Evolutionary conservation across 108 stramenopile species (phyloP).

Genomic region (Nitzschia inconspicua): DNA sequence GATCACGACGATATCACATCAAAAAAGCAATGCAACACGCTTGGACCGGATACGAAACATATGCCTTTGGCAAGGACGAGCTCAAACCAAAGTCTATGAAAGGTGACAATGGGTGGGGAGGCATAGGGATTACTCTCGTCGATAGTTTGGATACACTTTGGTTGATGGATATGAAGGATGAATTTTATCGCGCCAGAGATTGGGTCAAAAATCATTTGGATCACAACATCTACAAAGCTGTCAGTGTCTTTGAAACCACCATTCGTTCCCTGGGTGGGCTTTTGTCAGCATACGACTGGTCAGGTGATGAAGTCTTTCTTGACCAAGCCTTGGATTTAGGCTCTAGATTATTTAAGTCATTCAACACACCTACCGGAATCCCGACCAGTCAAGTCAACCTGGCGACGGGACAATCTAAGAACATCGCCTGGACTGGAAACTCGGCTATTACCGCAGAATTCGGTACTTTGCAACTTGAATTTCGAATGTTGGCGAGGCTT

Average conservation of each 20-base stretch:
- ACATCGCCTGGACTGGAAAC: conserved; percentile 52
- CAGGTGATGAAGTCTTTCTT: conserved; percentile 61
- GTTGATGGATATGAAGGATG: conserved; percentile 94
- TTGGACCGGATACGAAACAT: conserved; percentile 65
- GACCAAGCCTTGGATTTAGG: conserved; percentile 80
- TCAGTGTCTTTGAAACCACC: conserved; percentile 97
- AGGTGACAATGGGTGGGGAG: conserved; percentile 71
- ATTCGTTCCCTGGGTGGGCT: conserved; percentile 95
- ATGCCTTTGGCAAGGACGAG: conserved; percentile 85
- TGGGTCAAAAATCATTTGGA: conserved; percentile 79
- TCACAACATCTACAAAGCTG: conserved; percentile 42
- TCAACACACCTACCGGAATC: conserved; percentile 56
- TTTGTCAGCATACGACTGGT: conserved; percentile 88
- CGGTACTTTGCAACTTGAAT: conserved; percentile 92
- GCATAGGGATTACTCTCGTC: conserved; percentile 90
- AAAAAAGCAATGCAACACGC: conserved; percentile 71
- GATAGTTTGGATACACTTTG: conserved; percentile 96
- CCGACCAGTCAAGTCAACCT: conserved; percentile 61
- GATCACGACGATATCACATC: conserved; percentile 59
- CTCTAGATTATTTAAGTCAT: conserved; percentile 51
- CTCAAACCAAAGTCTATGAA: conserved; percentile 51
- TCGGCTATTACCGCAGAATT: conserved; percentile 66
- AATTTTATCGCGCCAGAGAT: conserved; percentile 83
- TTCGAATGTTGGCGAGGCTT: conserved; percentile 71
- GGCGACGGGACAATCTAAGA: conserved; percentile 25